Evolutionary conservation across 2,329 filamentous ascomycete species (phyloP).

Genomic region (Chaetomium globosum): DNA sequence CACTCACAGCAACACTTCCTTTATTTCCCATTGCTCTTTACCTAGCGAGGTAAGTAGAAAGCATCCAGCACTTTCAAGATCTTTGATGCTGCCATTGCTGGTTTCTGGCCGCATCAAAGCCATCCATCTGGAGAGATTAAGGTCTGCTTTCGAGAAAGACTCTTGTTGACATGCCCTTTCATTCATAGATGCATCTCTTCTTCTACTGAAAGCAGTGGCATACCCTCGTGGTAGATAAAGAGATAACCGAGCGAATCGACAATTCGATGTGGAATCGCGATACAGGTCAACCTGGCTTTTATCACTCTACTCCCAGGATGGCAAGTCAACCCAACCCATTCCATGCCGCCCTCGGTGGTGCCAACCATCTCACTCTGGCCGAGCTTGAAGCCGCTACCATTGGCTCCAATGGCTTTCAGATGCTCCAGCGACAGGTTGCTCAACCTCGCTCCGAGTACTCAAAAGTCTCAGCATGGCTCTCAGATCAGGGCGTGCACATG

Average conservation of each 20-base stretch:
- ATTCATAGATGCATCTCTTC: background rate
- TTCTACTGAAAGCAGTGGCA: background rate
- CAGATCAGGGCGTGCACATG: background rate
- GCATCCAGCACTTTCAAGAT: background rate
- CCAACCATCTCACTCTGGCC: conserved; percentile 12
- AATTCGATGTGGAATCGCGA: conserved; percentile 3
- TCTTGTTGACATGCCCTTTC: conserved; percentile 4
- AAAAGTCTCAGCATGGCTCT: conserved; percentile 7
- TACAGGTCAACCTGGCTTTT: background rate
- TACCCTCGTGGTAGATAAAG: background rate
- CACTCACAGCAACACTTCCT: background rate
- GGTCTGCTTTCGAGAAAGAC: background rate
- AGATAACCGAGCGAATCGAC: background rate
- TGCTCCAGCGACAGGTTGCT: background rate
- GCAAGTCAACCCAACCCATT: conserved; percentile 16
- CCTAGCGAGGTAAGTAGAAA: background rate
- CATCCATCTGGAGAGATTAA: background rate
- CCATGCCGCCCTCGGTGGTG: background rate
- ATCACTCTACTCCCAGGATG: conserved; percentile 7
- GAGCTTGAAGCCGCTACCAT: conserved; percentile 14
- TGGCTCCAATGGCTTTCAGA: background rate
- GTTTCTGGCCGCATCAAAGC: background rate
- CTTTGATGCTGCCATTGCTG: too few relatives aligned
- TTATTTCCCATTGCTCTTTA: background rate
- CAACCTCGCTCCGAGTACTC: background rate